phyloP scores from a whole-genome alignment of 371 early-diverging fungal genomes.

The Apophysomyces trapeziformis region DNA sequence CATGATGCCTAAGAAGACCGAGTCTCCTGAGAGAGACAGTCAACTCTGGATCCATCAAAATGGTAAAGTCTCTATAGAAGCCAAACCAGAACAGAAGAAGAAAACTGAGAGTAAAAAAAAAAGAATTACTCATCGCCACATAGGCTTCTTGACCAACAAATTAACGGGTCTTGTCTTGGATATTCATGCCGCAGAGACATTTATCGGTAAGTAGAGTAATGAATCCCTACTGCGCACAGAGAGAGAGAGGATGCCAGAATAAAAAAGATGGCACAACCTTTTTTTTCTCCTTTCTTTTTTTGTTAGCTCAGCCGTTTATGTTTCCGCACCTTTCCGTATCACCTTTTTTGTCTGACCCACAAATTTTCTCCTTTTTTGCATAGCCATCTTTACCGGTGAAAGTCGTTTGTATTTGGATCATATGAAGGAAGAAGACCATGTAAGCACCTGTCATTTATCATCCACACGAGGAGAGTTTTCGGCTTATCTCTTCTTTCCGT shows the following conservation, averaged over 20 bases:
- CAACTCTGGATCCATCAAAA: slow-evolving; percentile 52
- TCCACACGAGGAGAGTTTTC: not conserved
- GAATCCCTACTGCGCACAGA: too few species aligned
- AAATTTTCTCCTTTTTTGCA: not conserved
- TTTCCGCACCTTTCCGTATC: slow-evolving; percentile 2
- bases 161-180: slow-evolving; percentile 40
- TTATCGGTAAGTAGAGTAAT: slow-evolving; percentile 29
- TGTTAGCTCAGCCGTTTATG: not conserved
- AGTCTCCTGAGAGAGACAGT: slow-evolving; percentile 41
- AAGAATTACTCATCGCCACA: too few species aligned
- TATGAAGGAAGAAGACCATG: slow-evolving; percentile 44
- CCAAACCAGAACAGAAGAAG: too few species aligned
- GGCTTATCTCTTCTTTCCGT: slow-evolving; percentile 2
- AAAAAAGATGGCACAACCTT: slow-evolving; percentile 9
- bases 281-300: not conserved
- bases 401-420: slow-evolving; percentile 40
- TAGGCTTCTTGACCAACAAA: slow-evolving; percentile 47
- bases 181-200: slow-evolving; percentile 39
- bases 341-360: not conserved
- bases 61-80: slow-evolving; percentile 17
- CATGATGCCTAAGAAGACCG: slow-evolving; percentile 34
- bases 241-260: not conserved
- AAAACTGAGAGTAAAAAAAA: too few species aligned
- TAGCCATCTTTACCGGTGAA: slow-evolving; percentile 48
- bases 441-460: slow-evolving; percentile 12